Evolutionary conservation across 2,329 filamentous ascomycete genomes (phyloP), one percentile per base, ranked within the genome.

Genomic region (Didymella glomerata): DNA sequence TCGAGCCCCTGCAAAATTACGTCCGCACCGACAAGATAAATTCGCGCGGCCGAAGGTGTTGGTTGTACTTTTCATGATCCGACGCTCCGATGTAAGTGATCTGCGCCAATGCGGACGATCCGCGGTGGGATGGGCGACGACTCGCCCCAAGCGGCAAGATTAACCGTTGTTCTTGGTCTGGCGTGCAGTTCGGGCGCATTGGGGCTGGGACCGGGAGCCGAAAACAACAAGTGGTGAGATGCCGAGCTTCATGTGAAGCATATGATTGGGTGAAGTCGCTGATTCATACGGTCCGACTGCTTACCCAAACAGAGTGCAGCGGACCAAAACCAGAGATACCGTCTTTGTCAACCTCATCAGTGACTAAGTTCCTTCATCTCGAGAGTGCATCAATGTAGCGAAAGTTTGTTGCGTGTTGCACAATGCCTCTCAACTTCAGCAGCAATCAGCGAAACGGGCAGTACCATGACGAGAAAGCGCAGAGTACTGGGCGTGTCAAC

Each of bases 381-480:
- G 7, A 25, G 14, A 6, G 13, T 18, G 18, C 4, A 27, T 41
- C 16, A 18, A 32, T 48, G 32, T 44, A 54, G 46, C 40, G 6
- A 14, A 41, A 27, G 45, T 13, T n/a, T 48, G 27, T n/a, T 44
- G 27, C 24, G 47, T 20, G 40, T 44, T 24, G 32, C 52, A 41
- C 49, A 44, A 60, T 62, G 56, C 53, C 61, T 38, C 50, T 59
- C 41, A 59, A 59, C 11, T 64, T 57, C 25, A 47, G 27, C 54
- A 47, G 28, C 28, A 49, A 22, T 10, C 57, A 60, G 41, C 45
- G 51, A 40, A 46, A 54, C 30, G 57, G 53, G 10, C 52, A 56
- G 18, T 58, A 57, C 32, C 53, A 54, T 34, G 62, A 63, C 51
- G 41, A 42, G 27, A 64, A 62, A 46, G 53, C 65, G 24, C 60